Conservation (phyloP, 2,329 filamentous ascomycete species). For the Ilyonectria mors-panacis region DNA sequence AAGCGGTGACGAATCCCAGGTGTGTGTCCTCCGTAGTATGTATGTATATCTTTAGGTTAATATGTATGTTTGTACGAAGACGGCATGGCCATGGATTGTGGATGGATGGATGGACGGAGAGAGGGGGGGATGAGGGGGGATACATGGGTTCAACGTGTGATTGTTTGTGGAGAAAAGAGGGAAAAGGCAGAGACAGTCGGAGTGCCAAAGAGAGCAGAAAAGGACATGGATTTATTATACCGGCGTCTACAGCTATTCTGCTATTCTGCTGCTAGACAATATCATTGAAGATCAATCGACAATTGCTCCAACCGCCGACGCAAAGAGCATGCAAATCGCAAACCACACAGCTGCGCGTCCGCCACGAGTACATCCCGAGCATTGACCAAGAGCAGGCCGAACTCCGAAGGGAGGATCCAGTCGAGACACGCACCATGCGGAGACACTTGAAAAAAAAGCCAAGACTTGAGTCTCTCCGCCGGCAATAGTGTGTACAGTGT, state of each 20-base stretch:
- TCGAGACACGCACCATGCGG: not conserved
- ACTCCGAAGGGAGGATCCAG: not conserved
- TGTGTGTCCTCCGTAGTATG: conserved; percentile 3
- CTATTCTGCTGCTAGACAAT: not conserved
- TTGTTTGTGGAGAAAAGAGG: conserved; percentile 24
- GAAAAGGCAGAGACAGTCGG: not conserved
- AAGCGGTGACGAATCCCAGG: conserved; percentile 13
- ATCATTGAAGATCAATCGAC: not conserved
- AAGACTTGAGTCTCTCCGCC: too few species aligned
- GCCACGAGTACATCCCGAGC: not conserved
- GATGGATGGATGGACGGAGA: not conserved
- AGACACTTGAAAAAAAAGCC: not conserved
- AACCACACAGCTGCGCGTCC: not conserved
- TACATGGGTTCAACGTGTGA: conserved; percentile 23
- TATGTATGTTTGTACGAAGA: conserved; percentile 27
- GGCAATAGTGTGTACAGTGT: too few species aligned
- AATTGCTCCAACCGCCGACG: not conserved
- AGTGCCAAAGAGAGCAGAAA: not conserved
- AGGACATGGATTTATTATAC: conserved; percentile 15
- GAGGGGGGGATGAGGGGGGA: not conserved
- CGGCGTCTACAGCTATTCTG: not conserved
- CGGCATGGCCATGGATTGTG: conserved; percentile 12
- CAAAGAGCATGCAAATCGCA: not conserved
- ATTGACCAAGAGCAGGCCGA: not conserved
- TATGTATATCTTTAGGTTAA: conserved; percentile 9